Conservation (phyloP, 177 flowering plant species). For the Tripterygium wilfordii region DNA sequence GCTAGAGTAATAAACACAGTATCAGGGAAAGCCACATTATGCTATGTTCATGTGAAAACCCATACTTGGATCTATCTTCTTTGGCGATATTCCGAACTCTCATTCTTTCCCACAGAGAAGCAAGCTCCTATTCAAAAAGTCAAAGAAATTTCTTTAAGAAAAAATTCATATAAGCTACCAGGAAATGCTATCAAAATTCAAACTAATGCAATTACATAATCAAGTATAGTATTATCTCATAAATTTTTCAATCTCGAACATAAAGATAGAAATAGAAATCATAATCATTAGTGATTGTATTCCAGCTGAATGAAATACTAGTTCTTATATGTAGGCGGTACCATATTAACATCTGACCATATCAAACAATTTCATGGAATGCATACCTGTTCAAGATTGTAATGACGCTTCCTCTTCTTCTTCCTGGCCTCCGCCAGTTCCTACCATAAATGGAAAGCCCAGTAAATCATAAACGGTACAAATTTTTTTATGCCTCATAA, state of each 20-base stretch:
- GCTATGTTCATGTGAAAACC: neutral
- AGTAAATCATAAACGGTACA: neutral
- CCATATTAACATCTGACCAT: neutral
- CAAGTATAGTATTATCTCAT: no score
- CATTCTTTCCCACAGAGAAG: conserved; percentile 90
- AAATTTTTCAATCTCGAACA: no score
- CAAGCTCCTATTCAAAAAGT: conserved; percentile 68
- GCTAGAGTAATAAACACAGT: neutral
- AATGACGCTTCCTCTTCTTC: conserved; percentile 85
- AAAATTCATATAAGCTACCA: no score
- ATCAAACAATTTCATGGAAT: neutral
- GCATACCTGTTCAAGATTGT: conserved; percentile 70
- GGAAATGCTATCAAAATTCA: no score
- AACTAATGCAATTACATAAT: no score
- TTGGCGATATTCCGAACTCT: conserved; percentile 69
- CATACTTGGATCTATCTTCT: conserved; percentile 84
- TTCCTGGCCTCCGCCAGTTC: conserved; percentile 82
- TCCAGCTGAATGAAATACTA: no score
- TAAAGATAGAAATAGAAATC: no score
- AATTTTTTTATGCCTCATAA: no score
- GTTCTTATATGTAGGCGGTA: no score
- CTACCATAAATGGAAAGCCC: conserved; percentile 29
- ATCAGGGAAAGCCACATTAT: neutral
- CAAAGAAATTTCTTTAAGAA: no score
- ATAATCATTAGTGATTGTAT: no score